Evolutionary conservation across 176 grass and related monocot species (phyloP).

Genomic region (Oryza meridionalis): DNA sequence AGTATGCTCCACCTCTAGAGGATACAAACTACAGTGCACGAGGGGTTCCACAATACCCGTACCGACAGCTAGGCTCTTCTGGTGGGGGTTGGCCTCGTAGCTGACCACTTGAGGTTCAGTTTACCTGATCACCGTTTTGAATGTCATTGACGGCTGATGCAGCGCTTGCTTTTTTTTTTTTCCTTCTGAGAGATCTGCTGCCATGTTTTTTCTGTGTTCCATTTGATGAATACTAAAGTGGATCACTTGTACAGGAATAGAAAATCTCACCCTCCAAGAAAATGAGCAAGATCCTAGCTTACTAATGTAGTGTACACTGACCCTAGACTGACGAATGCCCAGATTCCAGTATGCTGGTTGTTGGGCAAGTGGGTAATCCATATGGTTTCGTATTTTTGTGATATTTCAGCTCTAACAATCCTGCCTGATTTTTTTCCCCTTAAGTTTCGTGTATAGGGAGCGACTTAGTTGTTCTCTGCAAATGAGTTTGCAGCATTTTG

Average conservation of each 20-base stretch:
- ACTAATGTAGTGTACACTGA: no score
- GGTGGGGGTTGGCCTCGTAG: conserved; percentile 1
- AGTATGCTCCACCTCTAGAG: conserved; percentile 55
- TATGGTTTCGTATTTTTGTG: not conserved
- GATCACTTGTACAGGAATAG: not conserved
- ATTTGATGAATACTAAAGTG: not conserved
- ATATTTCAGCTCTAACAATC: no score
- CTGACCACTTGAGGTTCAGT: conserved; percentile 26
- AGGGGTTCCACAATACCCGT: conserved; percentile 21
- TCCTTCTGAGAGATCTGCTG: not conserved
- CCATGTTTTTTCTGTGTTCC: not conserved
- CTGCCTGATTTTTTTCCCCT: no score
- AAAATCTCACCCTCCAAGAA: no score
- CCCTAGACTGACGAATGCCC: no score
- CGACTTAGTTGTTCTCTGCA: not conserved
- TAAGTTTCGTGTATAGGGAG: not conserved
- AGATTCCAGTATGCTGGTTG: no score
- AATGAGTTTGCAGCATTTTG: not conserved
- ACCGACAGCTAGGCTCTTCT: conserved; percentile 15
- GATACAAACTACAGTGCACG: conserved; percentile 45
- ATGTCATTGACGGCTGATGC: no score
- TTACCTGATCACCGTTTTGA: not conserved
- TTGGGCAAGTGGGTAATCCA: not conserved
- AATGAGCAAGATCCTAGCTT: no score
- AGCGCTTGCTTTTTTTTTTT: not conserved